A percentile compares a stretch with the other conserved stretches of the same genome.
Conservation (phyloP, 345 rosid genomes). For the Jatropha curcas region DNA sequence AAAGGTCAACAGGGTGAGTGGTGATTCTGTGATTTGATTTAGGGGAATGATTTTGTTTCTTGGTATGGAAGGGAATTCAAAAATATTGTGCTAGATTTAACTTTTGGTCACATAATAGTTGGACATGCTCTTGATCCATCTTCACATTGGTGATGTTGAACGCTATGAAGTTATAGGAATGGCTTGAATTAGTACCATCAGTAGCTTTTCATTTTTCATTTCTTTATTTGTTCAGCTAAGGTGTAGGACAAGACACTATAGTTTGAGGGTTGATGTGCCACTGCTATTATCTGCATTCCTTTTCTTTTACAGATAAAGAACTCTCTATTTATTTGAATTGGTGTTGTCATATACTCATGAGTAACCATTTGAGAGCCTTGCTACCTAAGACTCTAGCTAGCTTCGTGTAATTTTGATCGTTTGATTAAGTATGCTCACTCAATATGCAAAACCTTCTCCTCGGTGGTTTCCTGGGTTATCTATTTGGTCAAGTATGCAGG, state of each 20-base stretch:
- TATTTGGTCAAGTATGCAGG: not conserved
- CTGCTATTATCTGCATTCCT: too few relatives aligned
- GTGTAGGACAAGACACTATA: not conserved
- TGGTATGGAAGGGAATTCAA: not conserved
- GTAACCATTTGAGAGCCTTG: not conserved
- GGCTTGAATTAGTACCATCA: not conserved
- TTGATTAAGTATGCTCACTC: not conserved
- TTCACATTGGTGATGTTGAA: not conserved
- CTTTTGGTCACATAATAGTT: not conserved
- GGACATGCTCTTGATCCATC: not conserved
- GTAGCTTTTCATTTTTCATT: not conserved
- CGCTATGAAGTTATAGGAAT: not conserved
- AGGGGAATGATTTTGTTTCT: not conserved
- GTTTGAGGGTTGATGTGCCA: not conserved
- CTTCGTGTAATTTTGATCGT: not conserved
- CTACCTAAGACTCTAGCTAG: not conserved
- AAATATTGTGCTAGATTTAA: not conserved
- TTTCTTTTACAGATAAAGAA: too few relatives aligned
- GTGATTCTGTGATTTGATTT: slow-evolving; percentile 16
- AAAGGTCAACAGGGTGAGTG: slow-evolving; percentile 96
- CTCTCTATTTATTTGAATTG: not conserved
- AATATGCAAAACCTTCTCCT: not conserved
- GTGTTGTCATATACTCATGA: not conserved
- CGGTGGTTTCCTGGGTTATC: too few relatives aligned
- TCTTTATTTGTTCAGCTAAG: not conserved